Evolutionary conservation across 2,329 filamentous ascomycete species (phyloP), one percentile per base, ranked within the genome.

Genomic region (Trichoderma sp.): DNA sequence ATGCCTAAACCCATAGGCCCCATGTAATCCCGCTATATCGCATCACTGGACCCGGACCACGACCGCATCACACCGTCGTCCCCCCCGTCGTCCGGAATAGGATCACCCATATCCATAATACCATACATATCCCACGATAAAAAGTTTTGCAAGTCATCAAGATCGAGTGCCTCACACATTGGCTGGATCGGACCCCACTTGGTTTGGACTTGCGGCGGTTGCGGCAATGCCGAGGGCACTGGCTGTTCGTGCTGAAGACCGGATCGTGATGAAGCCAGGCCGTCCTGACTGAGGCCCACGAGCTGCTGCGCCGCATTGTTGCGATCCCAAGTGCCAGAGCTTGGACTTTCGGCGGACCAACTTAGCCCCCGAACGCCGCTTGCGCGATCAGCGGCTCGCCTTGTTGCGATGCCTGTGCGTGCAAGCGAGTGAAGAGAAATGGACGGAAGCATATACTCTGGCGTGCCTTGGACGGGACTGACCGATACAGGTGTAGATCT

Each of bases 121-220:
- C 78, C 78, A 58, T 79, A 78, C 76, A 80, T 77, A 64, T 80
- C 79, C 79, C 79, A 80, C 5, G 77, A 77, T 60, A 80, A 61
- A 48, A 79, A 80, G 67, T 76, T 79, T 61, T 80, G 78, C 67
- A 80, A 66, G 67, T 80, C 79, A 32, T 78, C 78, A 12, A 80
- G 70, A 61, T 80, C 79, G 4, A 80, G 74, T 29, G 75, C 76
- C 32, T 79, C 74, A 25, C 76, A 75, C 76, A 79, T 78, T 17
- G 73, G 71, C 17, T 74, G 70, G 2, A 45, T 42, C 34, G 57
- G 45, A 5, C 19, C 48, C 35, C 27, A 53, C 39, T 65, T 64
- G 52, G 61, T 17, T n/a, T 65, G 27, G 12, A 32, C 13, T n/a
- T 9, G 48, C 22, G 66, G 53, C 35, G 34, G 25, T 15, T 50